Base-by-base conservation (phyloP, 192 early-diverging fungal species). In the Backusella parvicylindrica region DNA sequence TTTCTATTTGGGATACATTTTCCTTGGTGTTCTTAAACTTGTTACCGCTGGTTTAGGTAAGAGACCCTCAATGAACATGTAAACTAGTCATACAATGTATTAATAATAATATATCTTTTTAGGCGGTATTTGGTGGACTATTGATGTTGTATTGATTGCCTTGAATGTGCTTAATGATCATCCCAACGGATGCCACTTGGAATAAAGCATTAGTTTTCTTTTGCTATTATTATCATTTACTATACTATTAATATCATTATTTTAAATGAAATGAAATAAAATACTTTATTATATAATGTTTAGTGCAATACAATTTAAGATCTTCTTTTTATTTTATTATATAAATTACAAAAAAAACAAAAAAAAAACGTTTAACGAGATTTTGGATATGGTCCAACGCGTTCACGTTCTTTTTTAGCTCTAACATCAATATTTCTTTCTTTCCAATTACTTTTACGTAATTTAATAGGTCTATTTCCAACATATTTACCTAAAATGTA, bases 381-480 rank as follows among this genome's bases (percentile, higher is more conserved):
- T 37, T 81, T 81, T 13, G 69, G 23, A 68, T 82, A 84, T 60
- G 81, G 77, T n/a, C 80, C 75, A 18, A 71, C 77, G 43, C 81
- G 71, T 8, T 77, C 75, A 26, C 68, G 63, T 31, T 85, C 84
- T 71, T 90, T 90, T 35, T 79, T 79, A 40, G 60, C 49, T 71
- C 75, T 71, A n/a, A 88, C 87, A 70, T 96, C 94, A 1, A 91
- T 88, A 77, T 92, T 96, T 64, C 96, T 90, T 35, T 97, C 95
- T 68, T 94, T 92, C 96, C 96, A 97, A 31, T 82, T 94, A 72
- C 94, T 96, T 77, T 97, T 97, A 37, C 95, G 89, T 43, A 99
- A 88, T 76, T 95, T 97, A 72, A 99, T 95, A 3, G 97, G 97
- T 53, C 96, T 82, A 74, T 94, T 96, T 33, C 97, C 97, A 5